Evolutionary conservation across 176 grass and related monocot species (phyloP).

Genomic region (Rhynchospora breviuscula): DNA sequence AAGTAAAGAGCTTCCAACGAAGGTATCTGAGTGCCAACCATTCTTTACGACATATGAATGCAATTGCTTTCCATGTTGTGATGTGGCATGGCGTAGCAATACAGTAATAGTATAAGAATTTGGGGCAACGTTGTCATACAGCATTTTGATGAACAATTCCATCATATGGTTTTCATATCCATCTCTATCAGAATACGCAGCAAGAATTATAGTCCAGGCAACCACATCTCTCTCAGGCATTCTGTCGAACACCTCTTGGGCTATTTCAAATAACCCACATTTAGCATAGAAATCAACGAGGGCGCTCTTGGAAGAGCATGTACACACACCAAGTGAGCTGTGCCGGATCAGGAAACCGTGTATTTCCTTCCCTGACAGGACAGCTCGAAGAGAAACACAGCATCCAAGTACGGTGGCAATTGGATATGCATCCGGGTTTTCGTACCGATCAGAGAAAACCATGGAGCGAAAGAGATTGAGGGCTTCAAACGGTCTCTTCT

Average conservation of each 20-base stretch:
- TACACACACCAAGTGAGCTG: background rate
- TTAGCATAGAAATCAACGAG: conserved; percentile 28
- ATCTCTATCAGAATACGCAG: conserved; percentile 28
- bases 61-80: conserved; percentile 30
- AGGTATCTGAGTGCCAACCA: conserved; percentile 34
- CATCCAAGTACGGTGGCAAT: conserved; percentile 22
- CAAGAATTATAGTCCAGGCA: conserved; percentile 36
- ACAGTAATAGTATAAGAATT: conserved; percentile 33
- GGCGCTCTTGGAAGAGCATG: conserved; percentile 6
- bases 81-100: conserved; percentile 12
- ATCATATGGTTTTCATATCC: background rate
- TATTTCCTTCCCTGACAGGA: conserved; percentile 30
- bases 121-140: conserved; percentile 4
- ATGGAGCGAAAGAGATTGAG: conserved; percentile 22
- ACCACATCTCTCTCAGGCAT: conserved; percentile 41
- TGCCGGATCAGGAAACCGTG: conserved; percentile 35
- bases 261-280: conserved; percentile 13
- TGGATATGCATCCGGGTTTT: background rate
- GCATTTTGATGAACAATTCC: conserved; percentile 29
- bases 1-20: conserved; percentile 37
- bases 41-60: conserved; percentile 35
- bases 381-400: conserved; percentile 23
- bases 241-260: conserved; percentile 32
- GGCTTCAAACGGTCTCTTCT: conserved; percentile 7
- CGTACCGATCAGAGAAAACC: background rate